Evolutionary conservation across 768 basidiomycete species (phyloP).

Genomic region (Lactarius hatsudake): DNA sequence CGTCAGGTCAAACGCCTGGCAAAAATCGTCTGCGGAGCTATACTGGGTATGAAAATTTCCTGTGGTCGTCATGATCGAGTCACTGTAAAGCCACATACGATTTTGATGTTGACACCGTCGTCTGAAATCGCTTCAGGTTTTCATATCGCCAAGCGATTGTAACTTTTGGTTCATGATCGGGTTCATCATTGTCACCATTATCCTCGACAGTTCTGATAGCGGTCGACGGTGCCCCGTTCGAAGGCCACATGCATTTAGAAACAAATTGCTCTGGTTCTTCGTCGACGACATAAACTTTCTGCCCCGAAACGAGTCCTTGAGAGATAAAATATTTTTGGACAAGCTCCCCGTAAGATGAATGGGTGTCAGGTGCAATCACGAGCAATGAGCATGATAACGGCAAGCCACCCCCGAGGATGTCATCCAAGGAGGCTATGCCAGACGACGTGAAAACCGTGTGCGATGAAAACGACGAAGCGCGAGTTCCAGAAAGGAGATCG

Average conservation of each 20-base stretch:
- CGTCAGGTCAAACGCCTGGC: slow-evolving; percentile 71
- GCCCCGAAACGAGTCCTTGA: slow-evolving; percentile 75
- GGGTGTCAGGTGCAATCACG: slow-evolving; percentile 78
- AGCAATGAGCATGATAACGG: slow-evolving; percentile 76
- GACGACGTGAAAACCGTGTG: slow-evolving; percentile 68
- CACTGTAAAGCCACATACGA: slow-evolving; percentile 41
- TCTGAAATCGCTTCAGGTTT: slow-evolving; percentile 88
- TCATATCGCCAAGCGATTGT: slow-evolving; percentile 99
- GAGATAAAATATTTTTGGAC: slow-evolving; percentile 86
- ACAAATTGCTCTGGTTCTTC: slow-evolving; percentile 56
- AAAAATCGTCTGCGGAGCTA: slow-evolving; percentile 60
- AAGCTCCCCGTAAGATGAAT: slow-evolving; percentile 82
- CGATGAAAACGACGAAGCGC: slow-evolving; percentile 53
- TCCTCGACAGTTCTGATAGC: slow-evolving; percentile 40
- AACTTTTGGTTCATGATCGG: slow-evolving; percentile 55
- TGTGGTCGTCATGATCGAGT: slow-evolving; percentile 8
- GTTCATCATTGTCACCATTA: slow-evolving; percentile 35
- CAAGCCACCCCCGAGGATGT: slow-evolving; percentile 88
- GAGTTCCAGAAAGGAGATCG: slow-evolving; percentile 50
- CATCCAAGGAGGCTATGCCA: slow-evolving; percentile 91
- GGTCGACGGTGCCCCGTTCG: slow-evolving; percentile 32
- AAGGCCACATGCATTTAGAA: slow-evolving; percentile 79
- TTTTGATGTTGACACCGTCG: slow-evolving; percentile 58
- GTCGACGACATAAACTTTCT: slow-evolving; percentile 66
- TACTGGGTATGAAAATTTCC: slow-evolving; percentile 17